Evolutionary conservation across 2,329 filamentous ascomycete species (phyloP), one percentile per base, ranked within the genome.

Genomic region (Xylariaceae sp.): DNA sequence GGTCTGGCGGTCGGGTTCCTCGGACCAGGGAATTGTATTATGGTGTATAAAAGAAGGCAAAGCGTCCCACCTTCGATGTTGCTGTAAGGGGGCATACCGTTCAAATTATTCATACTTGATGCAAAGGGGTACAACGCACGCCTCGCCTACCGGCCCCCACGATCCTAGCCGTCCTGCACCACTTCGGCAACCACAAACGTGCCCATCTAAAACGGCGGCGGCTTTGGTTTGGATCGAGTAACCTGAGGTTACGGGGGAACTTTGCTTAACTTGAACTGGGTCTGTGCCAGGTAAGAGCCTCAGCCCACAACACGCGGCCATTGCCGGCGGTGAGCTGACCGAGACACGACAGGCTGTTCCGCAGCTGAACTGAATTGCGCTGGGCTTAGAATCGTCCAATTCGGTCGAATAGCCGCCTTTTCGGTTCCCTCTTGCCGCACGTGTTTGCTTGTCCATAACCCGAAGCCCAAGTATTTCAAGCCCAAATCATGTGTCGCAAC

Each of bases 401-500:
- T 48, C n/a, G 14, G 28, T 16, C 19, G 14, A 4, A 21, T 36
- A 29, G 21, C 4, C 4, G 6, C 7, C 29, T 39, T 16, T 21
- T 3, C 34, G n/a, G 8, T 14, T 39, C 9, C 33, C 2, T 21
- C 23, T 33, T 39, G n/a, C 16, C 7, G n/a, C 3, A 31, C 4
- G 29, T 19, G 31, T 39, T 33, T 45, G 45, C n/a, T n/a, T n/a
- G n/a, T n/a, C n/a, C n/a, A n/a, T n/a, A n/a, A n/a, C n/a, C n/a
- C n/a, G n/a, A n/a, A n/a, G n/a, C n/a, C n/a, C n/a, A n/a, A n/a
- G n/a, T n/a, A n/a, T n/a, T n/a, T n/a, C 3, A 37, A 28, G 3
- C 24, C 34, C 6, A 21, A 16, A 47, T 31, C 28, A 65, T 64
- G 62, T 67, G 61, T 43, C 44, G 41, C 43, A 50, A 58, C 12